Conservation (phyloP, 208 protist genomes). For the Balamuthia mandrillaris region DNA sequence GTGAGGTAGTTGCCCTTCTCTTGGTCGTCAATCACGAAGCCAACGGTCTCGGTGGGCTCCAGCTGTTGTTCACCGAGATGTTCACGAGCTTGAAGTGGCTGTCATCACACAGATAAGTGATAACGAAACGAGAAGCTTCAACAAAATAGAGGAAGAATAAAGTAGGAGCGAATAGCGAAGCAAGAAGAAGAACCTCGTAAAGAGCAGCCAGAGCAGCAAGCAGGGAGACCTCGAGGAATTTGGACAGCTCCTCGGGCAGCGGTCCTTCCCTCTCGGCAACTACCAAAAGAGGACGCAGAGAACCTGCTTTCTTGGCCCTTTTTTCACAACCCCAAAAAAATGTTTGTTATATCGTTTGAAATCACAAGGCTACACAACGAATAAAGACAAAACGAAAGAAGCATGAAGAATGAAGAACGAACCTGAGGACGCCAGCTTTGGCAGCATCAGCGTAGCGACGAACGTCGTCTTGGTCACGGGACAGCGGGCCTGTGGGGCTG, state of each 20-base stretch:
- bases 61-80: not conserved
- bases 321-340: not conserved
- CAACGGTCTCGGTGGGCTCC: not conserved
- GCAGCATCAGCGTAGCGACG: slow-evolving; percentile 36
- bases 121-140: not conserved
- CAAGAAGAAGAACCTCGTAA: not conserved
- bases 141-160: not conserved
- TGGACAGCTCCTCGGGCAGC: not conserved
- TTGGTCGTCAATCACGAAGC: not conserved
- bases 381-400: not conserved
- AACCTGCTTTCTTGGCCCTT: not conserved
- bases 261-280: not conserved
- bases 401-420: not conserved
- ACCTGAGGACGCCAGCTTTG: not conserved
- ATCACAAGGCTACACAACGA: not conserved
- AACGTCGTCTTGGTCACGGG: slow-evolving; percentile 40
- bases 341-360: not conserved
- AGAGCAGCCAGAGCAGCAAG: not conserved
- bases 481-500: slow-evolving; percentile 17
- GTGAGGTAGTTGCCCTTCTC: not conserved
- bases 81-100: not conserved
- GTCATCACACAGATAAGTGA: not conserved
- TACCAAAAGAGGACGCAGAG: not conserved
- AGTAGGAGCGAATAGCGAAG: not conserved
- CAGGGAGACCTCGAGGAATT: not conserved